A percentile compares a stretch with the other conserved stretches of the same genome.
These are phyloP conservation scores for Jaenimonas drosophilae DNA, from an alignment of 208 protist species.

Conservation along the genomic window DNA sequence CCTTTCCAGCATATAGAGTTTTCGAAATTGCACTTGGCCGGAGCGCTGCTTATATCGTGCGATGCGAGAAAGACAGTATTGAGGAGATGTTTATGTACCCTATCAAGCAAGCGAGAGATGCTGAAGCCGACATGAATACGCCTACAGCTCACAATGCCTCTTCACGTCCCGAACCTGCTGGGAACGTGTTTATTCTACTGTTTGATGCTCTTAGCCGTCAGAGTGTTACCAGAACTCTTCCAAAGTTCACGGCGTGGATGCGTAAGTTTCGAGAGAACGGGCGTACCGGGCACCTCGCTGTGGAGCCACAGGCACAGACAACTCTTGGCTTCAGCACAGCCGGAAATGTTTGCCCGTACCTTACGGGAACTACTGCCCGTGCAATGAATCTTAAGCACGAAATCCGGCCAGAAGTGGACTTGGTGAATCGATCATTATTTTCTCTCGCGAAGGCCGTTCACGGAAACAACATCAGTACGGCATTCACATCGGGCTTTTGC, in stretches of 20 bases:
- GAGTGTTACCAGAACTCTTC: constrained; percentile 37
- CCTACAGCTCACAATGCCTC: no score
- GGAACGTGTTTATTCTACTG: constrained; percentile 37
- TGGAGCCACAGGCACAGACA: constrained; percentile 26
- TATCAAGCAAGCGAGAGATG: constrained; percentile 3
- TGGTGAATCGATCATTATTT: constrained; percentile 16
- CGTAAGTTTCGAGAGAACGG: constrained; percentile 15
- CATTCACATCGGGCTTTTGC: constrained; percentile 28
- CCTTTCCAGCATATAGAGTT: constrained; percentile 18
- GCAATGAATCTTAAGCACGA: neutral
- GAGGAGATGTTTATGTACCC: constrained; percentile 52
- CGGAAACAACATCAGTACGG: constrained; percentile 19
- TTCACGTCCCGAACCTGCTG: constrained; percentile 31
- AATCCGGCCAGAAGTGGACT: neutral
- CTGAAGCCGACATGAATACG: neutral
- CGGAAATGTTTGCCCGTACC: constrained; percentile 22
- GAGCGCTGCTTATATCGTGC: constrained; percentile 33
- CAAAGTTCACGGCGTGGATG: constrained; percentile 32
- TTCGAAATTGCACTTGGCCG: constrained; percentile 23
- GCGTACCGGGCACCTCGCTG: constrained; percentile 13
- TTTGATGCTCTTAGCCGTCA: constrained; percentile 56
- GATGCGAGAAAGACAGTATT: constrained; percentile 17
- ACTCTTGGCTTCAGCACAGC: constrained; percentile 29
- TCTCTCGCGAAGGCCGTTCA: constrained; percentile 26
- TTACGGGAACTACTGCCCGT: constrained; percentile 7